Percentiles rank a stretch among this genome's conserved stretches.
Evolutionary conservation across 1,284 basidiomycete genomes (phyloP).

Genomic region (Leccinum fallax): DNA sequence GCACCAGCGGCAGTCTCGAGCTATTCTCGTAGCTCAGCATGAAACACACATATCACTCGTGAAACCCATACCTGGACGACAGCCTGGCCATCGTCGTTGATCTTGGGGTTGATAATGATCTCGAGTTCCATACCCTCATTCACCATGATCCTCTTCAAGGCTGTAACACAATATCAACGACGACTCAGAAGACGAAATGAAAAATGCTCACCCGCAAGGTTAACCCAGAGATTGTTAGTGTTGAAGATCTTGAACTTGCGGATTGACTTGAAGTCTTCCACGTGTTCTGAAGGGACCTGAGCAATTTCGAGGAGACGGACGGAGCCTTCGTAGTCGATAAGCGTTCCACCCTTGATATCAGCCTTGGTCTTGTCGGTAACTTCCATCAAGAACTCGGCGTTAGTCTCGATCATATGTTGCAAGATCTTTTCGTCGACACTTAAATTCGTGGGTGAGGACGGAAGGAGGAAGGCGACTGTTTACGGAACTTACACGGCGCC

Average conservation of each 20-base stretch:
- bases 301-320: constrained; percentile 97
- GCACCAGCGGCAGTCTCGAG: constrained; percentile 98
- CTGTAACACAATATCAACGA: constrained; percentile 35
- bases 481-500: constrained; percentile 86
- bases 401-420: constrained; percentile 88
- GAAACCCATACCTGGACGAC: constrained; percentile 61
- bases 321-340: constrained; percentile 95
- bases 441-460: constrained; percentile 9
- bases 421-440: constrained; percentile 83
- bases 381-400: constrained; percentile 96
- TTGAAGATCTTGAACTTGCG: constrained; percentile 97
- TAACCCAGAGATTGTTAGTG: constrained; percentile 98
- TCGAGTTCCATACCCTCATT: constrained; percentile 89
- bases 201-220: constrained; percentile 65
- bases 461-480: constrained; percentile 27
- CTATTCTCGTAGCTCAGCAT: constrained; percentile 45
- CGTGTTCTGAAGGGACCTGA: constrained; percentile 96
- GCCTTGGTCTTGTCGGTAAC: constrained; percentile 99
- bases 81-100: constrained; percentile 84
- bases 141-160: constrained; percentile 95
- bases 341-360: constrained; percentile 99
- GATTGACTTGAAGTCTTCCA: constrained; percentile 97
- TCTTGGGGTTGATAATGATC: constrained; percentile 96
- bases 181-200: background rate
- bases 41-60: background rate